These are phyloP conservation scores for Lecanicillium sp. DNA, from an alignment of 2,329 filamentous ascomycete species.

Conservation along the genomic window DNA sequence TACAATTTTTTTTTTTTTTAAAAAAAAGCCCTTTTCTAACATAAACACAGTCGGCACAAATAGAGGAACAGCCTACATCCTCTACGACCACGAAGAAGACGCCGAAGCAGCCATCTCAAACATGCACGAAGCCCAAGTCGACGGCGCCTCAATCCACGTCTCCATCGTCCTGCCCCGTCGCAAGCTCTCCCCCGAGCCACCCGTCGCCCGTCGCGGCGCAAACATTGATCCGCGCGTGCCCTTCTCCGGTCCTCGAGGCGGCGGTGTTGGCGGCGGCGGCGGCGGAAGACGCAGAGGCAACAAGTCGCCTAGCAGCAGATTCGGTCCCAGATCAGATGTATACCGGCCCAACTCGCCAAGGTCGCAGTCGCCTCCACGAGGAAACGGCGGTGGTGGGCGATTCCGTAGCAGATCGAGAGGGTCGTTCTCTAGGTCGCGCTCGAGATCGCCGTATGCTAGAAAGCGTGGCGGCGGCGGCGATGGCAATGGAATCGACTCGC, in stretches of 20 bases:
- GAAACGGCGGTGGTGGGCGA: slow-evolving; percentile 16
- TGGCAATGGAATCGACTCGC: slow-evolving; percentile 12
- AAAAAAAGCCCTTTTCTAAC: background rate
- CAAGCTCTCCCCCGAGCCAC: slow-evolving; percentile 74
- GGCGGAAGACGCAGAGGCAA: slow-evolving; percentile 29
- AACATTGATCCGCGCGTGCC: slow-evolving; percentile 44
- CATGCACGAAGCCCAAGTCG: slow-evolving; percentile 96
- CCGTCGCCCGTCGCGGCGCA: slow-evolving; percentile 55
- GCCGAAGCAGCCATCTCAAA: slow-evolving; percentile 86
- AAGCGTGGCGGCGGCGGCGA: slow-evolving; percentile 21
- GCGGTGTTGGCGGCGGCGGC: slow-evolving; percentile 26
- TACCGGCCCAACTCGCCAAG: slow-evolving; percentile 51
- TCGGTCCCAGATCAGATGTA: slow-evolving; percentile 40
- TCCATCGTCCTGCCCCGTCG: slow-evolving; percentile 80
- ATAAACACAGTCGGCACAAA: slow-evolving; percentile 78
- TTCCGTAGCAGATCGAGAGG: slow-evolving; percentile 36
- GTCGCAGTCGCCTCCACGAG: slow-evolving; percentile 4
- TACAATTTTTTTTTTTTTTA: background rate
- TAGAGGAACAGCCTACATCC: slow-evolving; percentile 86
- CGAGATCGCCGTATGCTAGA: slow-evolving; percentile 29
- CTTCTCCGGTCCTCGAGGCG: slow-evolving; percentile 22
- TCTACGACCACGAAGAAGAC: slow-evolving; percentile 67
- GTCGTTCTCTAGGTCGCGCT: slow-evolving; percentile 41
- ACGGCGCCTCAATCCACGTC: slow-evolving; percentile 74
- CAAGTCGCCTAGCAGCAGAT: slow-evolving; percentile 26